Base-by-base conservation (phyloP, 352 stramenopile genomes). In the Globisporangium nagaii region DNA sequence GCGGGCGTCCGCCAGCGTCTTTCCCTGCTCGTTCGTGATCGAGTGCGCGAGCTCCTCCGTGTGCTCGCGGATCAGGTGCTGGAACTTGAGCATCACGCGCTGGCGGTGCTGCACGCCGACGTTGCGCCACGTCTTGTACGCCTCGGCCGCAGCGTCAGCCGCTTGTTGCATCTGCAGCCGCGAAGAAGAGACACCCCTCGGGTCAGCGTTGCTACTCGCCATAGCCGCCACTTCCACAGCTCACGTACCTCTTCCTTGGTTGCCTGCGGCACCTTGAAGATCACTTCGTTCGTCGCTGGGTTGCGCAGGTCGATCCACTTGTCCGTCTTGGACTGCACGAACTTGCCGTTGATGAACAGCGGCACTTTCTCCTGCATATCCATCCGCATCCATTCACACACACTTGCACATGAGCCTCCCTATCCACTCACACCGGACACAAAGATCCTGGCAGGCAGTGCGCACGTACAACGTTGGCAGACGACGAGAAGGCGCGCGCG, bases 31-130 rank as follows among this genome's bases (percentile, higher is more conserved):
- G 42, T 84, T 70, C 19, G 93, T 98, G 67, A 99, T 98, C 51
- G 85, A 96, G 32, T 92, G 69, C 1, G 95, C 96, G 15, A 99
- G 71, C 52, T 98, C 94, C 45, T 98, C 92, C 31, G 84, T 97
- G 68, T 97, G 73, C 28, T 98, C 84, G 45, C 86, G 90, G 62
- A 99, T 96, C n/a, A 98, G 72, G 22, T 90, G 67, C 74, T 98
- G 93, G 49, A 98, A 87, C 74, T 98, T 96, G 63, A 98, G 76
- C 90, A 99, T 98, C 41, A 98, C 74, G 34, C 93, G 86, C 70
- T 96, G 84, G 35, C 96, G 83, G 57, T 96, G 88, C 72, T 98
- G 92, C 35, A 98, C 77, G 31, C 96, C 88, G 39, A 97, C 90
- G 27, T 95, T 79, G 56, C 85, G 90, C 96, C 96, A 99, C 22